Evolutionary conservation across 192 early-diverging fungal genomes (phyloP).

Genomic region (Entrophospora sp.): DNA sequence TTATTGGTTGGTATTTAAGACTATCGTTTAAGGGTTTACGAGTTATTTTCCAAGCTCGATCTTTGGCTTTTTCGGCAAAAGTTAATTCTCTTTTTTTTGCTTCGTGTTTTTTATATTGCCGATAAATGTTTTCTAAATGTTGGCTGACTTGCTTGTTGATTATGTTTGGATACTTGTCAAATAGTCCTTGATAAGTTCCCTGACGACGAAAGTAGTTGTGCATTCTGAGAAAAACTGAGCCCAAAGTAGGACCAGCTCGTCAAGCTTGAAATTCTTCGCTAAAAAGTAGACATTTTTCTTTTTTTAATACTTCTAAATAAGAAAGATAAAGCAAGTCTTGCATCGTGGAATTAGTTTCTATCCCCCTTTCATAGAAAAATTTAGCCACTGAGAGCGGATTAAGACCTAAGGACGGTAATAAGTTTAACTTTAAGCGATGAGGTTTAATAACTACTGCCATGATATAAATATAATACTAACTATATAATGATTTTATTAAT

Average conservation of each 20-base stretch:
- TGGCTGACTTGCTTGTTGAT: neutral
- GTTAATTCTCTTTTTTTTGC: neutral
- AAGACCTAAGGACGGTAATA: neutral
- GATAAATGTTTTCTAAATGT: neutral
- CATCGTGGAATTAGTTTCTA: neutral
- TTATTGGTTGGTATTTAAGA: neutral
- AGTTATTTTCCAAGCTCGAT: neutral
- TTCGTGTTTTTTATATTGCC: neutral
- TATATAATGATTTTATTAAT: neutral
- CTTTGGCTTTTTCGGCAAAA: neutral
- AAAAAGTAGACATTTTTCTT: neutral
- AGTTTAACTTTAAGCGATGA: neutral
- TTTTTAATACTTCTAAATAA: conserved; percentile 2
- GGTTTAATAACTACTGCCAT: neutral
- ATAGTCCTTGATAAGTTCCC: neutral
- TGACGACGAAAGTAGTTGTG: neutral
- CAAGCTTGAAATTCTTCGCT: conserved; percentile 1
- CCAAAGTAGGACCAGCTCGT: neutral
- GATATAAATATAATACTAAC: neutral
- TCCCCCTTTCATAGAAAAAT: conserved; percentile 1
- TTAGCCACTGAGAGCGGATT: neutral
- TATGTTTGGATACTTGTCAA: neutral
- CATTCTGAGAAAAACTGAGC: neutral
- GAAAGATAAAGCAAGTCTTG: neutral
- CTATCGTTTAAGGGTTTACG: neutral